Evolutionary conservation across 192 early-diverging fungal species (phyloP), one percentile per base, ranked within the genome.

Genomic region (Diversispora epigaea): DNA sequence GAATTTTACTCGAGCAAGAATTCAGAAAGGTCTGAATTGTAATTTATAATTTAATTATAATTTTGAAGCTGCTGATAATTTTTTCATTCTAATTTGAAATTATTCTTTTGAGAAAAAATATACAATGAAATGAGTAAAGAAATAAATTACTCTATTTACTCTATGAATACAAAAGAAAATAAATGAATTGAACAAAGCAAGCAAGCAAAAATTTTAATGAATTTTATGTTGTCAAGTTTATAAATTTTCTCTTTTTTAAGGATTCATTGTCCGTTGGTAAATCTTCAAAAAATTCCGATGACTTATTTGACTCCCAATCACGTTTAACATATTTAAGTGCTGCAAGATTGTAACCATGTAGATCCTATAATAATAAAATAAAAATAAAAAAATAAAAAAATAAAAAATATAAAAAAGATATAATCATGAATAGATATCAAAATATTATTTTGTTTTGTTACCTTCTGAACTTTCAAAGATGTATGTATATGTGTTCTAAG

Each of bases 301-400:
- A 90, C 39, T 87, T 89, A 65, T 84, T 87, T 60, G 85, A 86
- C 70, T 94, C 90, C 86, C 89, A 93, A 58, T 95, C 93, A 15
- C 91, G 80, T 69, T 84, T 86, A 65, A 96, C 85, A 68, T 89
- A 90, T 67, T 84, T 80, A 19, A 99, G 82, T 1, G 91, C 95
- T 9, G 94, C 95, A 44, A 94, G 71, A 71, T 97, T 99, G 79
- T 91, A 97, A 54, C 97, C 97, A 71, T 97, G 86, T 57, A 86
- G 77, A 73, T 97, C 93, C 82, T 83, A 61, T 39, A 14, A 57
- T n/a, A 32, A 32, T 1, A 76, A 73, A 50, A 45, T n/a, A 45
- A 25, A 39, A n/a, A 40, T 7, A 7, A 15, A 55, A 19, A 22
- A 41, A 65, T 66, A 19, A 61, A 49, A 14, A 57, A 71, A 5